Percentiles rank a stretch among this genome's conserved stretches.
phyloP scores from a whole-genome alignment of 2,329 filamentous ascomycete genomes.

The Cytospora mali region DNA sequence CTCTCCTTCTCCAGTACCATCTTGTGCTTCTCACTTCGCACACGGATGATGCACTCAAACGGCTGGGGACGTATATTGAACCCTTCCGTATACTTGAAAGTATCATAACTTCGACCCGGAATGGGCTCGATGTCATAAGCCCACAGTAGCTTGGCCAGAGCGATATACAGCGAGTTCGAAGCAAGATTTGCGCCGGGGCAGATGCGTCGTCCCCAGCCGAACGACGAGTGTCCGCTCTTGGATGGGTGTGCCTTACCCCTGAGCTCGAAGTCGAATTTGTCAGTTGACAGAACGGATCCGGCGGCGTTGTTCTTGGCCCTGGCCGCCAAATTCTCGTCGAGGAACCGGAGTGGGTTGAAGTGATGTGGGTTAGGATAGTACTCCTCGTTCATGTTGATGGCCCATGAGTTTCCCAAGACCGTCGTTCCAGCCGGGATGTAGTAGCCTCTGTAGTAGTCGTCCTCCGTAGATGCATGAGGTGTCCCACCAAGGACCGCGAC shows the following conservation, averaged over 20 bases:
- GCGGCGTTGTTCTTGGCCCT: conserved; percentile 10
- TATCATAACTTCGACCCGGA: conserved; percentile 28
- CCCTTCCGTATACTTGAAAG: conserved; percentile 32
- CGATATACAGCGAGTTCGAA: conserved; percentile 33
- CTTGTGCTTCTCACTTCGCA: conserved; percentile 29
- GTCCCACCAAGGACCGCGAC: conserved; percentile 46
- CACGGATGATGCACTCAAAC: conserved; percentile 29
- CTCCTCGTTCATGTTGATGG: conserved; percentile 31
- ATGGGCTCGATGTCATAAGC: conserved; percentile 41
- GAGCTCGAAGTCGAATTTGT: conserved; percentile 18
- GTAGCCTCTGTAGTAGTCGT: conserved; percentile 52
- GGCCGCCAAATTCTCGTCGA: conserved; percentile 26
- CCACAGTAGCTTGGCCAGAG: conserved; percentile 47
- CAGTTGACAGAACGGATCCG: not conserved
- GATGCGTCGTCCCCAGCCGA: conserved; percentile 49
- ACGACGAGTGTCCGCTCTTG: conserved; percentile 44
- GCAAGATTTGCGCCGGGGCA: conserved; percentile 35
- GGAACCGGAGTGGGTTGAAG: conserved; percentile 31
- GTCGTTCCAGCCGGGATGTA: conserved; percentile 51
- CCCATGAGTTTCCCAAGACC: conserved; percentile 42
- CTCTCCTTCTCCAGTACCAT: conserved; percentile 29
- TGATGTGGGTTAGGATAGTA: conserved; percentile 32
- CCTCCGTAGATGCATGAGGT: conserved; percentile 50
- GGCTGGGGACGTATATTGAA: conserved; percentile 32
- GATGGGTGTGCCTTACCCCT: conserved; percentile 27